Evolutionary conservation across 129 eudicot species (phyloP).

Genomic region (Tagetes patula): DNA sequence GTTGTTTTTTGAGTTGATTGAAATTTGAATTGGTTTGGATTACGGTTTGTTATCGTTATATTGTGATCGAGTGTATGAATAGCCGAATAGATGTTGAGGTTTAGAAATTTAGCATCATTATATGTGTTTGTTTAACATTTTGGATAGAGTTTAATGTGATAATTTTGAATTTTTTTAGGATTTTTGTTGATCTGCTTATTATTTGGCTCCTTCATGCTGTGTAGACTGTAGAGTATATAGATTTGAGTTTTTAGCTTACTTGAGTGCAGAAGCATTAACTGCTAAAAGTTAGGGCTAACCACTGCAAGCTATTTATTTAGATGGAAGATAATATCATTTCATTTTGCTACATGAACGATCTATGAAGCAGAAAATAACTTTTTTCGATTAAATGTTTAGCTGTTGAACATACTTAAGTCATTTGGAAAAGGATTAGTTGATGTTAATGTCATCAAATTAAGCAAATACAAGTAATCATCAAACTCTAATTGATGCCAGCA

Average conservation of each 20-base stretch:
- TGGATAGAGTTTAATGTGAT: neutral
- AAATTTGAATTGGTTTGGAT: conserved; percentile 5
- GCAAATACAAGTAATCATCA: neutral
- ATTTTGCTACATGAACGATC: conserved; percentile 4
- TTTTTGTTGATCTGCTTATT: conserved; percentile 14
- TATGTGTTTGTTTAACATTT: conserved; percentile 7
- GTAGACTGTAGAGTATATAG: neutral
- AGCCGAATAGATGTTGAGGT: neutral
- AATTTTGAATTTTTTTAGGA: neutral
- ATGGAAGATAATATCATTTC: neutral
- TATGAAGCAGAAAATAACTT: neutral
- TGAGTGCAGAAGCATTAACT: neutral
- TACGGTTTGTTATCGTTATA: neutral
- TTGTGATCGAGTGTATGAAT: conserved; percentile 12
- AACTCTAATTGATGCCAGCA: neutral
- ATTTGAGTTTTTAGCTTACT: conserved; percentile 13
- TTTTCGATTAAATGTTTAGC: conserved; percentile 1
- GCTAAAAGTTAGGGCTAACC: conserved; percentile 5
- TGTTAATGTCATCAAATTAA: neutral
- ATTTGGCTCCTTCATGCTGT: conserved; percentile 8
- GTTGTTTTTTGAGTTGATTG: neutral
- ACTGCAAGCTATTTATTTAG: conserved; percentile 3
- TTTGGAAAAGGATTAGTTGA: neutral
- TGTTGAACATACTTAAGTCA: neutral
- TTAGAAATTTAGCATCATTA: conserved; percentile 13